A percentile compares a stretch with the other conserved stretches of the same genome.
These are phyloP conservation scores for Hordeum marinum DNA, from an alignment of 176 grass and related monocot species.

Conservation along the genomic window DNA sequence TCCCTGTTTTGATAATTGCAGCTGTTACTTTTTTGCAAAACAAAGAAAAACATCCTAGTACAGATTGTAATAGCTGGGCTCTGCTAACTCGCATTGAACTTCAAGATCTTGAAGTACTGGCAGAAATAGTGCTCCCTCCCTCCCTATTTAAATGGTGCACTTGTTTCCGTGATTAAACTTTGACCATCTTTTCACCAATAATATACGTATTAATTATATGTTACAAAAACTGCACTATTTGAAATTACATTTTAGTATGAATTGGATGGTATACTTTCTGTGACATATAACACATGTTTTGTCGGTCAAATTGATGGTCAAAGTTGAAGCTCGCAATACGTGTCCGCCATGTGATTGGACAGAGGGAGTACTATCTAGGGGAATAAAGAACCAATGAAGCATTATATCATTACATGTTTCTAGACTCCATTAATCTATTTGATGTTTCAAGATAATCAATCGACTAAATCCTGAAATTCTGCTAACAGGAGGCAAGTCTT, in stretches of 20 bases:
- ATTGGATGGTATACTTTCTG: background rate
- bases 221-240: background rate
- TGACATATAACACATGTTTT: background rate
- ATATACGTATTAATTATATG: background rate
- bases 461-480: slow-evolving; percentile 27
- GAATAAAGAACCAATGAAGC: background rate
- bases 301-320: background rate
- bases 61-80: background rate
- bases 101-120: background rate
- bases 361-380: background rate
- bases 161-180: background rate
- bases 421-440: slow-evolving; percentile 12
- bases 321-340: background rate
- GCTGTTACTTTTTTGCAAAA: background rate
- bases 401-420: background rate
- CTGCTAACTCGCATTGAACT: background rate
- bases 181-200: background rate
- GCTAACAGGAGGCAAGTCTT: slow-evolving; percentile 78
- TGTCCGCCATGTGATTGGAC: background rate
- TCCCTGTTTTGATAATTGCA: background rate
- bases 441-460: background rate
- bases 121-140: background rate
- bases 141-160: too few species aligned
- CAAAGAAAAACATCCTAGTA: background rate
- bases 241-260: background rate